Evolutionary conservation across 1,284 basidiomycete species (phyloP).

Genomic region (Pyrrhoderma noxium): DNA sequence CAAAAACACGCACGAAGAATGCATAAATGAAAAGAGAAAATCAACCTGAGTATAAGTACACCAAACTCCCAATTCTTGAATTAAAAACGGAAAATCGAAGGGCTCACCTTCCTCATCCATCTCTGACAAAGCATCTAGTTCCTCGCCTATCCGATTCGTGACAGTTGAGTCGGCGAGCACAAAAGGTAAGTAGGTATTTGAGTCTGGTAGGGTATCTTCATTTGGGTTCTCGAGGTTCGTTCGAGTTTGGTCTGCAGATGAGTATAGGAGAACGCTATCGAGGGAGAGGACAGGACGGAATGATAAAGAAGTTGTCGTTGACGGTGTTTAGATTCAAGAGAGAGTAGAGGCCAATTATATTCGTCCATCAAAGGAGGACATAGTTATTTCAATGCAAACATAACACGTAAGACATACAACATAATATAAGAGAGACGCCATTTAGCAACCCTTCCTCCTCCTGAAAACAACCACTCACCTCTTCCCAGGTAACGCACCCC

Average conservation of each 20-base stretch:
- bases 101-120: constrained; percentile 43
- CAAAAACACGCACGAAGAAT: no score
- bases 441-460: no score
- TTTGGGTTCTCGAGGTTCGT: constrained; percentile 14
- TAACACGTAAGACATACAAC: no score
- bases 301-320: no score
- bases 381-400: no score
- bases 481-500: constrained; percentile 79
- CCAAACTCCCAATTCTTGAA: no score
- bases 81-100: neutral
- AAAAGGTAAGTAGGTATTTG: constrained; percentile 83
- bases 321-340: no score
- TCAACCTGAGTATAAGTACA: constrained; percentile 1
- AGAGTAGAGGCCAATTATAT: no score
- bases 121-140: constrained; percentile 48
- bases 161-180: constrained; percentile 64
- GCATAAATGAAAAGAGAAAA: no score
- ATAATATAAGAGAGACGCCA: no score
- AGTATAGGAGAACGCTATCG: constrained; percentile 64
- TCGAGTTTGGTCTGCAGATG: constrained; percentile 45
- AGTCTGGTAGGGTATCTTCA: constrained; percentile 43
- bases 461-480: constrained; percentile 61
- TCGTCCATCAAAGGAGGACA: no score
- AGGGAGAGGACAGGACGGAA: neutral
- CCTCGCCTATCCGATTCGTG: constrained; percentile 51